A percentile compares a stretch with the other conserved stretches of the same genome.
Evolutionary conservation across 495 filamentous ascomycete genomes (phyloP).

Genomic region (Hypomontagnella submonticulosa): DNA sequence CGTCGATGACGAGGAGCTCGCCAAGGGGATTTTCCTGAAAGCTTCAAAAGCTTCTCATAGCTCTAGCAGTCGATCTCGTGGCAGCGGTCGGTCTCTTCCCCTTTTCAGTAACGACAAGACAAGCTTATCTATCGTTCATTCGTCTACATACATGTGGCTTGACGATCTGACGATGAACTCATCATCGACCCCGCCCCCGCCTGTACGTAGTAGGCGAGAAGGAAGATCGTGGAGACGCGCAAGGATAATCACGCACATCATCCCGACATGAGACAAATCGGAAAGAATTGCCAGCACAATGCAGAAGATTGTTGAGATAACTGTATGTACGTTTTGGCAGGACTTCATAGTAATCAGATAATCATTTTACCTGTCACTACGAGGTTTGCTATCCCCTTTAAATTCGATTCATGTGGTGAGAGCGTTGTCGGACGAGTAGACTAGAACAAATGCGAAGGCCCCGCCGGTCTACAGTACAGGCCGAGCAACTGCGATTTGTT

Average conservation of each 20-base stretch:
- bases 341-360: slow-evolving; percentile 11
- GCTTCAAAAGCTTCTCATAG: slow-evolving; percentile 18
- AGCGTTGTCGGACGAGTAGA: slow-evolving; percentile 14
- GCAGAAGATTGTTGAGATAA: slow-evolving; percentile 7
- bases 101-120: slow-evolving; percentile 15
- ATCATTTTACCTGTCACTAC: background rate
- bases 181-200: slow-evolving; percentile 44
- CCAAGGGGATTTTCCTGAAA: slow-evolving; percentile 16
- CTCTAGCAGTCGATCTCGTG: slow-evolving; percentile 19
- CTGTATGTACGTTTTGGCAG: slow-evolving; percentile 6
- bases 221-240: slow-evolving; percentile 41
- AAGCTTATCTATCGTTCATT: slow-evolving; percentile 35
- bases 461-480: slow-evolving; percentile 24
- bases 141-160: slow-evolving; percentile 34
- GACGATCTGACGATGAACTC: slow-evolving; percentile 46
- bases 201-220: slow-evolving; percentile 31
- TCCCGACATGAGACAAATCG: slow-evolving; percentile 42
- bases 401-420: slow-evolving; percentile 10
- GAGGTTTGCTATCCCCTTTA: slow-evolving; percentile 20
- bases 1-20: slow-evolving; percentile 32
- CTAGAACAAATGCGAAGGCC: background rate
- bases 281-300: slow-evolving; percentile 25
- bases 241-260: slow-evolving; percentile 46
- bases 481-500: slow-evolving; percentile 34
- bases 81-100: slow-evolving; percentile 17